Percentiles rank a stretch among this genome's conserved stretches.
Conservation (phyloP, 2,329 filamentous ascomycete genomes). For the Penicillium polonicum region DNA sequence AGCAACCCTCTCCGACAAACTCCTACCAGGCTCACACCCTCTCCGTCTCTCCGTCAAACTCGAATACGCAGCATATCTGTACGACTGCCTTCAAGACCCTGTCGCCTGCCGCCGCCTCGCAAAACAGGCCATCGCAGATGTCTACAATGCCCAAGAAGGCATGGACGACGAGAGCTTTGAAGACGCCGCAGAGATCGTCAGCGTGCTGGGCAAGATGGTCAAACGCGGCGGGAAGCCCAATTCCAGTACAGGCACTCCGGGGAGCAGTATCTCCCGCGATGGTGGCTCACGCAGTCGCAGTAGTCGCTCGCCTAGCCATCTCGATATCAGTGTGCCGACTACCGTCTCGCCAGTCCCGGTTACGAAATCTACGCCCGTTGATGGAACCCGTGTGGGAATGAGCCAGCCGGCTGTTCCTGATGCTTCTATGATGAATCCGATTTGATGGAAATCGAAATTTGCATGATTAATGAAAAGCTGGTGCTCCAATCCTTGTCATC, state of each 20-base stretch:
- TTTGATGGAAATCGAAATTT: slow-evolving; percentile 23
- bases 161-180: slow-evolving; percentile 96
- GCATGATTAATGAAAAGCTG: slow-evolving; percentile 10
- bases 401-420: slow-evolving; percentile 28
- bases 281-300: slow-evolving; percentile 35
- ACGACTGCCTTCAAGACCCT: slow-evolving; percentile 84
- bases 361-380: slow-evolving; percentile 17
- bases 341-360: slow-evolving; percentile 23
- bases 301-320: slow-evolving; percentile 27
- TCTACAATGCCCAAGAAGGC: slow-evolving; percentile 85
- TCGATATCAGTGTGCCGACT: slow-evolving; percentile 23
- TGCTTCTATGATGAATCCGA: slow-evolving; percentile 37
- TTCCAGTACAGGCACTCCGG: slow-evolving; percentile 32
- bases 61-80: slow-evolving; percentile 89
- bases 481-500: background rate
- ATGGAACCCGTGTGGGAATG: background rate
- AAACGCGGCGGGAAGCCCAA: slow-evolving; percentile 60
- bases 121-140: slow-evolving; percentile 79
- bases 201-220: slow-evolving; percentile 83
- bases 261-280: slow-evolving; percentile 26
- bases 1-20: slow-evolving; percentile 66
- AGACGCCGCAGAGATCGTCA: slow-evolving; percentile 85
- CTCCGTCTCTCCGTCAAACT: slow-evolving; percentile 85
- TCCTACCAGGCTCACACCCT: slow-evolving; percentile 85
- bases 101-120: slow-evolving; percentile 75